Conservation (phyloP, 2,329 filamentous ascomycete genomes). For the Leptoxyphium fumago region DNA sequence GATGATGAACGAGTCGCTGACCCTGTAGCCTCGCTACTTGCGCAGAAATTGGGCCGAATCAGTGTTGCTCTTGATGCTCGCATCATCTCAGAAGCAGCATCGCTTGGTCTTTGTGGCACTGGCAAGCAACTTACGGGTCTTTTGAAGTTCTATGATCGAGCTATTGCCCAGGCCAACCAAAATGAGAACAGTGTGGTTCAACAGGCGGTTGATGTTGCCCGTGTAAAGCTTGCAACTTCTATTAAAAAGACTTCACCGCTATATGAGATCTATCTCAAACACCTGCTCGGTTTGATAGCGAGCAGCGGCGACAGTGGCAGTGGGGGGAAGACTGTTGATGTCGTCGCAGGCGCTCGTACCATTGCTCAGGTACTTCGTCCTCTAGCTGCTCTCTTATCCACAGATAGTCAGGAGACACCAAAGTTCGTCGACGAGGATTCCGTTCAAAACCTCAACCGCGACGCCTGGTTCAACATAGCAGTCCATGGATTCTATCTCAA, state of each 20-base stretch:
- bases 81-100: slow-evolving; percentile 70
- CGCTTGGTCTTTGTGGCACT: slow-evolving; percentile 61
- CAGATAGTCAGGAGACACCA: slow-evolving; percentile 32
- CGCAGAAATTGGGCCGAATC: slow-evolving; percentile 88
- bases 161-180: slow-evolving; percentile 58
- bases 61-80: slow-evolving; percentile 65
- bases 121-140: slow-evolving; percentile 72
- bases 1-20: slow-evolving; percentile 86
- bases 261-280: slow-evolving; percentile 69
- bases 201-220: slow-evolving; percentile 62
- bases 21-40: slow-evolving; percentile 81
- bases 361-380: slow-evolving; percentile 80
- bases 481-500: slow-evolving; percentile 76
- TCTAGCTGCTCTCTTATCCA: slow-evolving; percentile 68
- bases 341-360: slow-evolving; percentile 69
- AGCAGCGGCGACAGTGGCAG: slow-evolving; percentile 75
- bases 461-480: slow-evolving; percentile 97
- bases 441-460: slow-evolving; percentile 48
- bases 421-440: slow-evolving; percentile 34
- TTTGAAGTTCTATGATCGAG: slow-evolving; percentile 65
- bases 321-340: slow-evolving; percentile 18
- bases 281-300: slow-evolving; percentile 74
- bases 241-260: slow-evolving; percentile 55
- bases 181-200: slow-evolving; percentile 54
- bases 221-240: slow-evolving; percentile 60